Conservation (phyloP, 1,284 basidiomycete species). For the Rhodotorula sp. region DNA sequence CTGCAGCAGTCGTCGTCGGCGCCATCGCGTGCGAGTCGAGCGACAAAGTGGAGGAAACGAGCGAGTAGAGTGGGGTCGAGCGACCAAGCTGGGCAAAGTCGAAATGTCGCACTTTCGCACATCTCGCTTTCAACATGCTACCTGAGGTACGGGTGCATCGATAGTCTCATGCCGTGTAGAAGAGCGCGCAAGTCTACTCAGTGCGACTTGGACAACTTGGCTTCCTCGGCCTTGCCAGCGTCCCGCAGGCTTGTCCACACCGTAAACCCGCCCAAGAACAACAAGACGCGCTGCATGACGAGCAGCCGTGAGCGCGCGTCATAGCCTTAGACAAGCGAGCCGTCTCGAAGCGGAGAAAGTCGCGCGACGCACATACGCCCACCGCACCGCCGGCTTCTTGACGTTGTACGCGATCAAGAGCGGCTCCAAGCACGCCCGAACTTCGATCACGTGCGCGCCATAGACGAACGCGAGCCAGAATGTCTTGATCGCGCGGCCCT, state of each 20-base stretch:
- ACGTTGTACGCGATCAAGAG: slow-evolving; percentile 9
- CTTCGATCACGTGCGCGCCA: slow-evolving; percentile 12
- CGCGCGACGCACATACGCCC: background rate
- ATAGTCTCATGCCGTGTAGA: background rate
- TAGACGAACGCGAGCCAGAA: slow-evolving; percentile 1
- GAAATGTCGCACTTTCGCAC: background rate
- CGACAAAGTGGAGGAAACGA: background rate
- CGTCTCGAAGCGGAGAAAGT: background rate
- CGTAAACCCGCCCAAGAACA: slow-evolving; percentile 26
- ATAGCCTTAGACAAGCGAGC: background rate
- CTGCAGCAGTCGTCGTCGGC: slow-evolving; percentile 23
- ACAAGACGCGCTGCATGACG: background rate
- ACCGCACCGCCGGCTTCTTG: background rate
- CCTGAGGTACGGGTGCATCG: no score
- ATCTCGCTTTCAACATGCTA: no score
- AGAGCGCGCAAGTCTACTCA: background rate
- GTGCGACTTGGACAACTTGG: slow-evolving; percentile 8
- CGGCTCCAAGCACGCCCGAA: background rate
- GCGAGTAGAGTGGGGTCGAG: background rate
- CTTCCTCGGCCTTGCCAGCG: slow-evolving; percentile 15
- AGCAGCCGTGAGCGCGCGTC: background rate
- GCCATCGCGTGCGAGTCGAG: slow-evolving; percentile 17
- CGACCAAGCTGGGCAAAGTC: background rate
- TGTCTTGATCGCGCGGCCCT: slow-evolving; percentile 9
- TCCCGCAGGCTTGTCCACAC: slow-evolving; percentile 21